Evolutionary conservation across 129 eudicot species (phyloP).

Genomic region (Tagetes erecta): DNA sequence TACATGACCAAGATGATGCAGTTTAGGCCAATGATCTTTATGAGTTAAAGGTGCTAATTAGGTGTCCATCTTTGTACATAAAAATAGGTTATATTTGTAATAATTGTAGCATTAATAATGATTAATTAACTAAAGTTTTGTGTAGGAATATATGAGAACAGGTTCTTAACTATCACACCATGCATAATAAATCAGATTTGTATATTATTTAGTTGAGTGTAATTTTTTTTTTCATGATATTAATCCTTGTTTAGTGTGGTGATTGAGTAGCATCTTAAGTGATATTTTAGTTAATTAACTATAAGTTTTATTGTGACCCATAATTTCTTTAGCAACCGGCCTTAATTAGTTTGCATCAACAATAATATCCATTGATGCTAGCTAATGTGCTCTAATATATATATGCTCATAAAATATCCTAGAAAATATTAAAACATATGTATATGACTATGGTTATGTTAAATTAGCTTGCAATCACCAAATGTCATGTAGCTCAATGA

Average conservation of each 20-base stretch:
- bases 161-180: constrained; percentile 11
- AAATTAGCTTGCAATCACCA: too few species aligned
- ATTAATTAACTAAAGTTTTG: constrained; percentile 39
- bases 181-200: constrained; percentile 20
- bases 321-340: neutral
- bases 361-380: neutral
- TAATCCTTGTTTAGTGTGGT: neutral
- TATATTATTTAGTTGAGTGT: neutral
- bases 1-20: constrained; percentile 55
- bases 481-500: too few species aligned
- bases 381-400: neutral
- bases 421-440: neutral
- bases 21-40: constrained; percentile 40
- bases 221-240: neutral
- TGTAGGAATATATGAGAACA: constrained; percentile 40
- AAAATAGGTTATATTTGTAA: constrained; percentile 45
- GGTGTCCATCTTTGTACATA: constrained; percentile 45
- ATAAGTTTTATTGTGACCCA: neutral
- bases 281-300: neutral
- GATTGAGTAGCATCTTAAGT: neutral
- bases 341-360: too few species aligned
- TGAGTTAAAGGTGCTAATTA: constrained; percentile 43
- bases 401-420: neutral
- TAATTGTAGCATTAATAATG: constrained; percentile 47
- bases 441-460: too few species aligned